These are phyloP conservation scores for Trichosporon coremiiforme DNA, from an alignment of 1,284 basidiomycete species.

Conservation along the genomic window DNA sequence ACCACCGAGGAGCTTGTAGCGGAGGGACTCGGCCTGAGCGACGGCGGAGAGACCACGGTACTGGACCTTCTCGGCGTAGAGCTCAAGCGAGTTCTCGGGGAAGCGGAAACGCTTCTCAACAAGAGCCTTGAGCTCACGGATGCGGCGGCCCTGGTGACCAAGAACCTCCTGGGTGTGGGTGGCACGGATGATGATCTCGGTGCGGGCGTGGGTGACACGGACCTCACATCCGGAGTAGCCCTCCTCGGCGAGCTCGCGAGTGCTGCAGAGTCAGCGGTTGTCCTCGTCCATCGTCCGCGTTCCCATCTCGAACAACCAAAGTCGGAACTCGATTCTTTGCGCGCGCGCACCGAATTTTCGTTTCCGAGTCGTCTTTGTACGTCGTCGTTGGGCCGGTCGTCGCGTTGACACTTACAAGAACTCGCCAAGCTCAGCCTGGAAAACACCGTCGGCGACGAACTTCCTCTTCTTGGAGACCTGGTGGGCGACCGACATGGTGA, in stretches of 20 bases:
- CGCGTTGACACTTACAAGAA: slow-evolving; percentile 67
- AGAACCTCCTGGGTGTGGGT: slow-evolving; percentile 99
- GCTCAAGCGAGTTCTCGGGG: slow-evolving; percentile 97
- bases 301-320: neutral
- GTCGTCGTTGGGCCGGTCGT: neutral
- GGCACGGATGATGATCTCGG: slow-evolving; percentile 99
- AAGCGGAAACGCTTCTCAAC: slow-evolving; percentile 99
- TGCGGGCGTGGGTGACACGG: slow-evolving; percentile 98
- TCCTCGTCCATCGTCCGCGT: neutral
- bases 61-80: slow-evolving; percentile 99
- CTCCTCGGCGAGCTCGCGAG: slow-evolving; percentile 97
- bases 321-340: neutral
- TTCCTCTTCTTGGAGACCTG: slow-evolving; percentile 94
- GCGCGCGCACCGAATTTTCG: neutral
- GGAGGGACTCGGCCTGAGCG: slow-evolving; percentile 97
- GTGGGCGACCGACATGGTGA: slow-evolving; percentile 58
- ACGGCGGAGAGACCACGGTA: slow-evolving; percentile 98
- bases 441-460: slow-evolving; percentile 98
- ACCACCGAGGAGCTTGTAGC: slow-evolving; percentile 99
- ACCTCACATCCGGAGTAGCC: slow-evolving; percentile 99
- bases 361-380: neutral
- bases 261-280: slow-evolving; percentile 58
- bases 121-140: slow-evolving; percentile 96
- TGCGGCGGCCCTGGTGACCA: slow-evolving; percentile 99
- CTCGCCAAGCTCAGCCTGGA: slow-evolving; percentile 97